Evolutionary conservation across 73 alveolate species (phyloP), one percentile per base, ranked within the genome.

Genomic region (Blepharisma japonicum): DNA sequence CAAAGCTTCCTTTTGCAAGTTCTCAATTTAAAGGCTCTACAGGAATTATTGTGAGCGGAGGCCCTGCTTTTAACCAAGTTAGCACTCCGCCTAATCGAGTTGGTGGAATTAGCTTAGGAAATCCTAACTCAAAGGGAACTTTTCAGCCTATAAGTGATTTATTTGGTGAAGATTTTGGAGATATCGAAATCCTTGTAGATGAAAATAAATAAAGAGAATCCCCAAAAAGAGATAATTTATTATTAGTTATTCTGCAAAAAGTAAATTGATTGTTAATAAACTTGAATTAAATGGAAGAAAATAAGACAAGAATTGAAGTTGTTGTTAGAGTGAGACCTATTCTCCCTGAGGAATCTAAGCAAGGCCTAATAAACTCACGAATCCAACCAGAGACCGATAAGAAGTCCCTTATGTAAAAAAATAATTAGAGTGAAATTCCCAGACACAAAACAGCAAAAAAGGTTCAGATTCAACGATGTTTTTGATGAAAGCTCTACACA

Each of bases 401-500:
- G 18, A 18, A 14, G 49, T 61, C 74, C 38, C 14, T 61, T 14
- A 5, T 25, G 74, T 61, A 61, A 61, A 9, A 61, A n/a, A 61
- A 61, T 32, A 61, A 20, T 61, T 39, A 61, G 74, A 14, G 47
- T 61, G 18, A 8, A 8, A n/a, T 14, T 51, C 27, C 47, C 38
- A 61, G 74, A 61, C 2, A 1, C 14, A 25, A 61, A 61, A 61
- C 74, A 18, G 46, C 38, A 61, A 14, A 14, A 25, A 61, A n/a
- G 74, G 46, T 91, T 91, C 71, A 88, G 81, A 68, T 94, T 91
- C 71, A 97, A 94, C 83, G 86, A 85, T 46, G 91, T 94, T 0
- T 85, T 89, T 55, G 93, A 86, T 7, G 87, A 91, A 86, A 81
- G 85, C 8, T 56, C 94, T 4, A 66, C 94, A 7, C 89, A 94